These are phyloP conservation scores for Adansonia madagascariensis DNA, from an alignment of 441 rosid species.

Conservation along the genomic window DNA sequence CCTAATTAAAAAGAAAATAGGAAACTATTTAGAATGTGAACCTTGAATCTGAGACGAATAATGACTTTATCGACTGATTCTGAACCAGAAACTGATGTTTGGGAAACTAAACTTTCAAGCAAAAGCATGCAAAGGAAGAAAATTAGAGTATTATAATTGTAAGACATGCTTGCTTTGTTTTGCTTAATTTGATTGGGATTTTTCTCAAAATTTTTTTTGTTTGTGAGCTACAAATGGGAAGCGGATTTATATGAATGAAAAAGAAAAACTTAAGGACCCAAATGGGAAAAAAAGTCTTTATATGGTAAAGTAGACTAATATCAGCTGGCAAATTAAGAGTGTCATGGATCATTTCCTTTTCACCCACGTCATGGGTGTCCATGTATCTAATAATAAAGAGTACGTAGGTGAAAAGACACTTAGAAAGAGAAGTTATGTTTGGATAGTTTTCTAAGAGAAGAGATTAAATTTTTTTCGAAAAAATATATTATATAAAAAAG, in stretches of 20 bases:
- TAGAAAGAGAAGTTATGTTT: no score
- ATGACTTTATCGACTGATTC: background rate
- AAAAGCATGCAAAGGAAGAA: background rate
- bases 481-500: no score
- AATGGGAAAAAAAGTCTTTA: no score
- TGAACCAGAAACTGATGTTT: background rate
- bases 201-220: background rate
- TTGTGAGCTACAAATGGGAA: background rate
- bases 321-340: no score
- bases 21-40: background rate
- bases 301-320: no score
- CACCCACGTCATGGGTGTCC: no score
- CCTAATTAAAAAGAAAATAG: no score
- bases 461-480: no score
- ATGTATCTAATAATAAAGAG: no score
- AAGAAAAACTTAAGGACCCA: background rate
- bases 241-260: background rate
- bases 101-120: background rate
- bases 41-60: background rate
- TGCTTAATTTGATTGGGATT: background rate
- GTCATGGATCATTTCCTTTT: no score
- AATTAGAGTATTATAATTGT: background rate
- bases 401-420: no score
- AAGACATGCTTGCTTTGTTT: background rate
- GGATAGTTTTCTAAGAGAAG: no score